Evolutionary conservation across 2,329 filamentous ascomycete species (phyloP).

Genomic region (Teratosphaeria zuluensis): DNA sequence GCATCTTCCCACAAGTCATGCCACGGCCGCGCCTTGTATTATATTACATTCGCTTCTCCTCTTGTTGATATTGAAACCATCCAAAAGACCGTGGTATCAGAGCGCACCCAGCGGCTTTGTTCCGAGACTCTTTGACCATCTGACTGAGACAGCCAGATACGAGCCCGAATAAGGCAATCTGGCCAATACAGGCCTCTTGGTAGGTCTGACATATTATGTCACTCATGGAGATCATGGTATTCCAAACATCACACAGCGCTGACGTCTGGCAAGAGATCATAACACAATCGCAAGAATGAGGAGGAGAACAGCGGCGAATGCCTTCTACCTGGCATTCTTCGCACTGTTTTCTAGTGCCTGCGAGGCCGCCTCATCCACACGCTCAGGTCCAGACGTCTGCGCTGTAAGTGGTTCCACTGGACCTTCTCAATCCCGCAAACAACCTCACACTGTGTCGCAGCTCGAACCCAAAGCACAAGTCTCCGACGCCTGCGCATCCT

Average conservation of each 20-base stretch:
- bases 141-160: background rate
- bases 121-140: background rate
- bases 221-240: background rate
- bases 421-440: constrained; percentile 10
- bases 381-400: constrained; percentile 39
- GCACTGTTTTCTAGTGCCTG: constrained; percentile 43
- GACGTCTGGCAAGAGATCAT: constrained; percentile 3
- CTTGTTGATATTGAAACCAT: background rate
- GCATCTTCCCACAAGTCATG: too few relatives aligned
- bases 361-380: constrained; percentile 28
- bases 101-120: background rate
- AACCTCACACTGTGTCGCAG: constrained; percentile 42
- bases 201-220: background rate
- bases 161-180: background rate
- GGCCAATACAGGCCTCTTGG: background rate
- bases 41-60: background rate
- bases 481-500: constrained; percentile 88
- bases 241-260: constrained; percentile 2
- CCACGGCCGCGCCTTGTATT: background rate
- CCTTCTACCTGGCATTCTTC: constrained; percentile 54
- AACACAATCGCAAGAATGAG: constrained; percentile 7
- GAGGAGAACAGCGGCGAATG: constrained; percentile 11
- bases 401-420: constrained; percentile 38
- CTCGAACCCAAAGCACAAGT: constrained; percentile 84
- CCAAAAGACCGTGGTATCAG: background rate